Percentiles rank a stretch among this genome's conserved stretches.
Conservation (phyloP, 1,284 basidiomycete genomes). For the Leucoagaricus sp. region DNA sequence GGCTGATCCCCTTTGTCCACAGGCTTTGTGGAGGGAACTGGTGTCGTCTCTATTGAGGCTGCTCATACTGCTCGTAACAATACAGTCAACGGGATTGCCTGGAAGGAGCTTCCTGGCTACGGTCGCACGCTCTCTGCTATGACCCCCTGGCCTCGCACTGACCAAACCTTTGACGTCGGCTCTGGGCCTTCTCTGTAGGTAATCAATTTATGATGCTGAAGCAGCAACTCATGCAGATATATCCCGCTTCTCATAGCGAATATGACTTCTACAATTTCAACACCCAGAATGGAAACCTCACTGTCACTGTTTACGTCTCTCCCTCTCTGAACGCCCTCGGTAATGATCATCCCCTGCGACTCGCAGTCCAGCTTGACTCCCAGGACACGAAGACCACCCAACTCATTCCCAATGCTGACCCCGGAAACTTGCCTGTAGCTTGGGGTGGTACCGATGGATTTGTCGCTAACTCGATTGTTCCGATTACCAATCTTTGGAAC, state of each 20-base stretch:
- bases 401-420: constrained; percentile 51
- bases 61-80: constrained; percentile 56
- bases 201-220: not conserved
- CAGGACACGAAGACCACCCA: constrained; percentile 43
- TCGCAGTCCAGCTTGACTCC: constrained; percentile 58
- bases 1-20: not conserved
- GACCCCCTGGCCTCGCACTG: constrained; percentile 58
- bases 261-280: constrained; percentile 72
- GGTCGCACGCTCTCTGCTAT: constrained; percentile 62
- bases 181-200: constrained; percentile 60
- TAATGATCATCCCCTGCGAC: constrained; percentile 51
- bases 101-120: constrained; percentile 60
- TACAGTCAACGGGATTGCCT: constrained; percentile 50
- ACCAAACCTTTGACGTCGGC: constrained; percentile 58
- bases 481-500: constrained; percentile 39
- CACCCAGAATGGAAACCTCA: constrained; percentile 43
- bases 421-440: constrained; percentile 50
- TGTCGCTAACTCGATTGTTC: constrained; percentile 53
- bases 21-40: constrained; percentile 68
- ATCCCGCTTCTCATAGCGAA: constrained; percentile 35
- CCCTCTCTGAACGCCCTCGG: constrained; percentile 63
- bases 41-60: constrained; percentile 67
- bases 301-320: constrained; percentile 54
- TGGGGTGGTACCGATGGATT: constrained; percentile 56
- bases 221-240: not conserved